Conservation (phyloP, 805 yeast species). For the Hanseniaspora mollemarum region DNA sequence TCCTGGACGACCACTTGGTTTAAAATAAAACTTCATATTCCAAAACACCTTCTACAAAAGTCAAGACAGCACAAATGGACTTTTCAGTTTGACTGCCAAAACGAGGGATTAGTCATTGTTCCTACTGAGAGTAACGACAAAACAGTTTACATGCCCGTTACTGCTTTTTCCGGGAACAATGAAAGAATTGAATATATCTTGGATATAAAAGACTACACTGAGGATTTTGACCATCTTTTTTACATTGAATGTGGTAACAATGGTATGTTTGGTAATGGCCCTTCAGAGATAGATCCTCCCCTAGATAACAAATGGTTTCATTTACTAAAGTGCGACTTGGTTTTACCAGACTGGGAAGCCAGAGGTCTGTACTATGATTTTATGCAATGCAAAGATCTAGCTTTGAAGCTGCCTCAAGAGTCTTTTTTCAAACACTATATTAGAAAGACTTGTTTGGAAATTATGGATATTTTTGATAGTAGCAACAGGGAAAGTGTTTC, state of each 20-base stretch:
- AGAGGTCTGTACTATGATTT: conserved; percentile 68
- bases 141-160: conserved; percentile 39
- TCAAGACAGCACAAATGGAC: conserved; percentile 40
- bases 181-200: conserved; percentile 58
- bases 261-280: conserved; percentile 80
- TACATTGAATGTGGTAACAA: conserved; percentile 87
- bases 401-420: conserved; percentile 66
- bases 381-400: conserved; percentile 82
- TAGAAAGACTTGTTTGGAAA: conserved; percentile 61
- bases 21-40: conserved; percentile 46
- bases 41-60: conserved; percentile 28
- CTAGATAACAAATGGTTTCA: conserved; percentile 62
- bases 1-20: conserved; percentile 98
- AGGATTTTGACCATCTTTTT: conserved; percentile 52
- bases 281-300: conserved; percentile 52
- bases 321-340: conserved; percentile 60
- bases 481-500: conserved; percentile 45
- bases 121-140: conserved; percentile 33
- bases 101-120: conserved; percentile 74
- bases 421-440: conserved; percentile 80
- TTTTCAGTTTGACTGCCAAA: conserved; percentile 74
- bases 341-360: conserved; percentile 71
- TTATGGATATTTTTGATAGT: conserved; percentile 76
- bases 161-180: conserved; percentile 74
- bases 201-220: conserved; percentile 21